Evolutionary conservation across 2,329 filamentous ascomycete genomes (phyloP), one percentile per base, ranked within the genome.

Genomic region (Diaporthe amygdali): DNA sequence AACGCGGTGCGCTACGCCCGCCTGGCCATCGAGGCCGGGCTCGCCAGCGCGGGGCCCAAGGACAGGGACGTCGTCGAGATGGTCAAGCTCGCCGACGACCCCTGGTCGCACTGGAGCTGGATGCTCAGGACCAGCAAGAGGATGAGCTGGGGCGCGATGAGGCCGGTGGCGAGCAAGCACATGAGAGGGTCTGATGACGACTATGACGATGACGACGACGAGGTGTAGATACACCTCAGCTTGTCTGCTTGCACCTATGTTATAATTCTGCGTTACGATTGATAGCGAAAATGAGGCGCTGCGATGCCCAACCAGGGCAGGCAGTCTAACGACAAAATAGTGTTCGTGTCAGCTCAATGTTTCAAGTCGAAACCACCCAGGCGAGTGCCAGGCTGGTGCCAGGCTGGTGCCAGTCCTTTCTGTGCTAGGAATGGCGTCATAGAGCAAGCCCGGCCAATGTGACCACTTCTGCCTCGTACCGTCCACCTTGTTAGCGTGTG

Each of bases 91-190:
- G 79, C 76, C 0, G 73, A 74, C 20, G 78, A 83, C 69, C 81
- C 82, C 7, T 80, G 78, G 80, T 71, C 54, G 14, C 82, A 83
- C 75, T 83, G 81, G 82, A 82, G 78, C 73, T 84, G 82, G 82
- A 79, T 79, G 79, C 68, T 78, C 71, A 74, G 80, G 74, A 79
- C 76, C 17, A 78, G 75, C 69, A 77, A 77, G 74, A 75, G 78
- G 49, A 78, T 78, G 74, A 77, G 79, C 46, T 79, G 78, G 79
- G 77, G 74, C 17, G 74, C 67, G 69, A 74, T 67, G 55, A 70
- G 59, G 44, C 32, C 46, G 25, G 20, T 67, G 1, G 54, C n/a
- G 4, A 22, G 15, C 12, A 41, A n/a, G n/a, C 39, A 39, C 5
- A 69, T 52, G 55, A 55, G 51, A 47, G 66, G 63, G n/a, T 14